Evolutionary conservation across 257 asterid species (phyloP).

Genomic region (Nicotiana undulata): DNA sequence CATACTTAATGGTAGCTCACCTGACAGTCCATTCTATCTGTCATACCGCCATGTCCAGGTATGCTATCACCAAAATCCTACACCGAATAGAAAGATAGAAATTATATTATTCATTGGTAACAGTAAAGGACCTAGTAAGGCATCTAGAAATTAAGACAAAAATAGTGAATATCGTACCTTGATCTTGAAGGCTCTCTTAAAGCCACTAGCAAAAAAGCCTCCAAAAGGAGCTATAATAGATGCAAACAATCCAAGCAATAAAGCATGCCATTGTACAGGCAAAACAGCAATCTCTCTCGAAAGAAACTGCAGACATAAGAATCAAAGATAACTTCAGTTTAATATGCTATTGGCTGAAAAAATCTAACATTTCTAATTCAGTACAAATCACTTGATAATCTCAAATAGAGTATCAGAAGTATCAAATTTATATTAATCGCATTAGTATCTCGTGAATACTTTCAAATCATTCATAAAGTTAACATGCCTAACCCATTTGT

Average conservation of each 20-base stretch:
- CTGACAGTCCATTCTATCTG: slow-evolving; percentile 99
- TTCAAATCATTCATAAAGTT: no score
- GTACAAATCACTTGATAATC: background rate
- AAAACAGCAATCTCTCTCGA: slow-evolving; percentile 51
- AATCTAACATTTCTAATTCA: background rate
- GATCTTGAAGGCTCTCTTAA: slow-evolving; percentile 95
- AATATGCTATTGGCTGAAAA: background rate
- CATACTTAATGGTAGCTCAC: slow-evolving; percentile 23
- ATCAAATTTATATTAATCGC: background rate
- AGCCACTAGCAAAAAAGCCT: slow-evolving; percentile 98
- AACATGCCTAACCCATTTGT: no score
- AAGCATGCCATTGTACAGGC: slow-evolving; percentile 91
- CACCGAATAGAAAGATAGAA: slow-evolving; percentile 4
- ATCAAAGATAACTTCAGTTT: background rate
- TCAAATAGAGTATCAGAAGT: background rate
- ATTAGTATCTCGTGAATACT: background rate
- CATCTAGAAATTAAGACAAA: background rate
- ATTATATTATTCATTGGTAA: background rate
- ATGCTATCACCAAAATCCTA: slow-evolving; percentile 99
- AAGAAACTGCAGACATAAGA: slow-evolving; percentile 41
- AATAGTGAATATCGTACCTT: slow-evolving; percentile 42
- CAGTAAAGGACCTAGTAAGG: background rate
- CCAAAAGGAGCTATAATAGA: slow-evolving; percentile 99
- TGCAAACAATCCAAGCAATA: slow-evolving; percentile 75
- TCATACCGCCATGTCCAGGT: slow-evolving; percentile 99